Percentiles rank a stretch among this genome's conserved stretches.
phyloP scores from a whole-genome alignment of 1,139 yeast genomes.

The Candida glucosophila region DNA sequence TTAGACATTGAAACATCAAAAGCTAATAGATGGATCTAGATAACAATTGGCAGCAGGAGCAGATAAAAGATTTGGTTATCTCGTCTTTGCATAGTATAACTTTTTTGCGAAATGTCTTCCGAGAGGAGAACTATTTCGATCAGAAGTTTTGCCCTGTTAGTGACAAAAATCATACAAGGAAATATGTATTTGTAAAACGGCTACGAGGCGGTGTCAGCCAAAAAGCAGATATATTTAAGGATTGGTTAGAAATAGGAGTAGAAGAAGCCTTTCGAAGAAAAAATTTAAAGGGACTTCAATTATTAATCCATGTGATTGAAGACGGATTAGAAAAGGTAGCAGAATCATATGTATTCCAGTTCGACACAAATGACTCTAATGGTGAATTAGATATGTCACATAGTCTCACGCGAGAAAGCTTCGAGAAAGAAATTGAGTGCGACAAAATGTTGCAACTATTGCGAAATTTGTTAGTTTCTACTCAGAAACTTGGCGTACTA shows the following conservation, averaged over 20 bases:
- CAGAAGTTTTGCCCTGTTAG: slow-evolving; percentile 27
- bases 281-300: slow-evolving; percentile 34
- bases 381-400: too few relatives aligned
- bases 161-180: slow-evolving; percentile 12
- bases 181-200: slow-evolving; percentile 35
- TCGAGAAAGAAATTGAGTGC: too few relatives aligned
- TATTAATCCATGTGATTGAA: slow-evolving; percentile 36
- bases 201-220: slow-evolving; percentile 32
- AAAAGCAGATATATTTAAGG: slow-evolving; percentile 36
- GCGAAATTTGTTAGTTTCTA: too few relatives aligned
- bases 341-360: slow-evolving; percentile 43
- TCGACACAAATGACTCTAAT: too few relatives aligned
- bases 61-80: slow-evolving; percentile 33
- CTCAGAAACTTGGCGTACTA: too few relatives aligned
- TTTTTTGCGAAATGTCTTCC: slow-evolving; percentile 41
- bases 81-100: slow-evolving; percentile 47
- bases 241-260: slow-evolving; percentile 46
- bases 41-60: too few relatives aligned
- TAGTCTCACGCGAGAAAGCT: too few relatives aligned
- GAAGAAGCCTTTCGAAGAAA: slow-evolving; percentile 31
- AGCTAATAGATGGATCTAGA: too few relatives aligned
- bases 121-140: slow-evolving; percentile 39
- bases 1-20: too few relatives aligned
- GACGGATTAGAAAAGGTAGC: slow-evolving; percentile 23
- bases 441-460: too few relatives aligned